phyloP scores from a whole-genome alignment of 148 eudicot species.

The Fagopyrum esculentum region DNA sequence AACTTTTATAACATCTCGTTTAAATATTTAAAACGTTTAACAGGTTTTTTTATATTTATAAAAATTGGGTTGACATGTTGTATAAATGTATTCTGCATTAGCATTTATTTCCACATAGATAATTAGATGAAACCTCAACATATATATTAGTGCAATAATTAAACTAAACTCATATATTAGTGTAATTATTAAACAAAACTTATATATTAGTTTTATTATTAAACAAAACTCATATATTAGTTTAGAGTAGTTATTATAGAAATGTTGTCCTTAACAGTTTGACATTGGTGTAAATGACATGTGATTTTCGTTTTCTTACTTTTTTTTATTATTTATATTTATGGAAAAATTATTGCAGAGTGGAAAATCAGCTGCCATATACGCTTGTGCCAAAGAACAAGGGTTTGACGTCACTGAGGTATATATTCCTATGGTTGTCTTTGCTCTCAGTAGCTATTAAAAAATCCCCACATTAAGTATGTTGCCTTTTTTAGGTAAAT shows the following conservation, averaged over 20 bases:
- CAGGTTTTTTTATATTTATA: too few species aligned
- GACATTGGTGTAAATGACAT: neutral
- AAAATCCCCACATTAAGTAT: neutral
- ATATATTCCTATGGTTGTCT: slow-evolving; percentile 6
- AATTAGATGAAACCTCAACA: too few species aligned
- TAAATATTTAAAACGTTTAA: too few species aligned
- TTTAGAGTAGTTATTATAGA: neutral
- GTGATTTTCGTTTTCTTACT: neutral
- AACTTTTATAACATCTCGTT: too few species aligned
- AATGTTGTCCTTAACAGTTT: neutral
- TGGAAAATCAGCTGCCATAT: slow-evolving; percentile 97
- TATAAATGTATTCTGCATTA: too few species aligned
- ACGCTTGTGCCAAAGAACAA: slow-evolving; percentile 97
- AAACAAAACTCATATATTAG: neutral
- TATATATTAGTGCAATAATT: too few species aligned
- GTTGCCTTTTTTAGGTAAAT: slow-evolving; percentile 52
- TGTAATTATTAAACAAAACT: neutral
- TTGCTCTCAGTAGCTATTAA: neutral
- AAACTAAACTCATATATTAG: neutral
- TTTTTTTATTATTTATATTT: too few species aligned
- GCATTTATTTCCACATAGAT: too few species aligned
- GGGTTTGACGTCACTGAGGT: slow-evolving; percentile 94
- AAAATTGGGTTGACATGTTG: too few species aligned
- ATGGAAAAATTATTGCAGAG: slow-evolving; percentile 39
- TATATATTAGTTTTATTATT: neutral